A percentile compares a stretch with the other conserved stretches of the same genome.
Evolutionary conservation across 2,329 filamentous ascomycete species (phyloP).

Genomic region (Lasiodiplodia hormozganensis): DNA sequence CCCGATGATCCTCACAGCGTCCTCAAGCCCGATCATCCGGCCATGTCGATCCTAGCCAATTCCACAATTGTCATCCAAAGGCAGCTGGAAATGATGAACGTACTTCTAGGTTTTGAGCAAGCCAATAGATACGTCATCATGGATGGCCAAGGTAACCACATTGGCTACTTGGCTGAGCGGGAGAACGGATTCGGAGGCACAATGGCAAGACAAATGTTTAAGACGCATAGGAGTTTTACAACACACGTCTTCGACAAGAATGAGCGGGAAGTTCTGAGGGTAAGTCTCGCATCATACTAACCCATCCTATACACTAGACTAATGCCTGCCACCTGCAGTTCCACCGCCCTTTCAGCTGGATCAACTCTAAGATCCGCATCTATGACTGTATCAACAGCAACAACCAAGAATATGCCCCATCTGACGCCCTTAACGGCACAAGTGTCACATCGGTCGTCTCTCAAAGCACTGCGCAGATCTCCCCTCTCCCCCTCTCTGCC

Average conservation of each 20-base stretch:
- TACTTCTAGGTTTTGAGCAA: constrained; percentile 71
- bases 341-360: constrained; percentile 69
- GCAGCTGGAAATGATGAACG: constrained; percentile 71
- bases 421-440: constrained; percentile 54
- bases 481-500: constrained; percentile 58
- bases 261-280: constrained; percentile 65
- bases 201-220: constrained; percentile 65
- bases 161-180: constrained; percentile 70
- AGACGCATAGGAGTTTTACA: constrained; percentile 68
- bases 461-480: constrained; percentile 52
- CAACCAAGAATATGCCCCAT: constrained; percentile 43
- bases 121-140: constrained; percentile 71
- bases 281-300: constrained; percentile 30
- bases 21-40: constrained; percentile 65
- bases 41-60: constrained; percentile 64
- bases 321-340: constrained; percentile 48
- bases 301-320: constrained; percentile 51
- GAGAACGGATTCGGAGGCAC: constrained; percentile 65
- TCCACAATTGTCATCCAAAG: constrained; percentile 68
- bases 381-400: constrained; percentile 41
- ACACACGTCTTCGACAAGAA: constrained; percentile 69
- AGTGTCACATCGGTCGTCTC: constrained; percentile 51
- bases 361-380: constrained; percentile 61
- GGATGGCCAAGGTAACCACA: constrained; percentile 67
- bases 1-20: constrained; percentile 67